phyloP scores from a whole-genome alignment of 176 grass and related monocot species.

The Ensete ventricosum region DNA sequence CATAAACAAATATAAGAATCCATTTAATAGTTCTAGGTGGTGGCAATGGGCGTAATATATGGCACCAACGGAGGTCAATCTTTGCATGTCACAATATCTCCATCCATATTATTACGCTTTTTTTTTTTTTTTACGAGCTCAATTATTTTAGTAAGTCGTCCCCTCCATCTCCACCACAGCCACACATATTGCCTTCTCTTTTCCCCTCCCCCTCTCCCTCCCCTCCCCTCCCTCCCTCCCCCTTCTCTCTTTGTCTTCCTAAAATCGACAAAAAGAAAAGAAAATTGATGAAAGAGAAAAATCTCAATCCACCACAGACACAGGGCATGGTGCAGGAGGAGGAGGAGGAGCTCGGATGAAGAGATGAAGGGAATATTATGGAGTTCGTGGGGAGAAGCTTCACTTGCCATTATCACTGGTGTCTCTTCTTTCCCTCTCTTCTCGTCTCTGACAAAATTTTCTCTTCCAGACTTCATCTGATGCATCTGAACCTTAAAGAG shows the following conservation, averaged over 20 bases:
- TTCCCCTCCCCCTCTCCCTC: conserved; percentile 8
- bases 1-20: too few species aligned
- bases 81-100: too few species aligned
- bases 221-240: not conserved
- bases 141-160: conserved; percentile 24
- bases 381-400: not conserved
- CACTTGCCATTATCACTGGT: not conserved
- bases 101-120: not conserved
- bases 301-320: not conserved
- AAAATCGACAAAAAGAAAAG: not conserved
- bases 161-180: conserved; percentile 23
- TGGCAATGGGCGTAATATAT: too few species aligned
- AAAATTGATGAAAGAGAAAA: not conserved
- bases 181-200: conserved; percentile 45
- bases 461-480: not conserved
- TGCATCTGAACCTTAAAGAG: not conserved
- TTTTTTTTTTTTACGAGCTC: not conserved
- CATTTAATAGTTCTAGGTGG: too few species aligned
- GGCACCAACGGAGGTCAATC: too few species aligned
- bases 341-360: not conserved
- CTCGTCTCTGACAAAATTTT: conserved; percentile 6
- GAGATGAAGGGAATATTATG: not conserved
- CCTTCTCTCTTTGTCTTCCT: not conserved
- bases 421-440: not conserved
- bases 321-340: not conserved